Percentiles rank a stretch among this genome's conserved stretches.
These are phyloP conservation scores for Wickerhamomyces rabaulensis DNA, from an alignment of 805 yeast genomes.

Conservation along the genomic window DNA sequence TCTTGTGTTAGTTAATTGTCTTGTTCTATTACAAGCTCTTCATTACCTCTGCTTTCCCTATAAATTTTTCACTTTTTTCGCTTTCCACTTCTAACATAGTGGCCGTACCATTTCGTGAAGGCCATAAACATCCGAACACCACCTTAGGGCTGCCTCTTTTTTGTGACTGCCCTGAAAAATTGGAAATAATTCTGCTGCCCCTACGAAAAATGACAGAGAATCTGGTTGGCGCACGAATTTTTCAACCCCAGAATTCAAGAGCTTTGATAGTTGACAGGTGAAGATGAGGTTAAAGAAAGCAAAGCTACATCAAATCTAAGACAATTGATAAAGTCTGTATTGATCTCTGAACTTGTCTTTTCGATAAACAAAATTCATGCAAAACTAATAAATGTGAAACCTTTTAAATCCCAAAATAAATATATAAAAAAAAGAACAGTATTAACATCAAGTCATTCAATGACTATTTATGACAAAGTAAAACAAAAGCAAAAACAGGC, in stretches of 20 bases:
- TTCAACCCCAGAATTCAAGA: too few relatives aligned
- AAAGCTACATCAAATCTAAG: neutral
- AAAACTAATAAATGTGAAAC: constrained; percentile 12
- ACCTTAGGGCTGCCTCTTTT: neutral
- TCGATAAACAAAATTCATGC: constrained; percentile 37
- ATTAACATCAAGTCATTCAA: constrained; percentile 18
- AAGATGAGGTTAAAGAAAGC: too few relatives aligned
- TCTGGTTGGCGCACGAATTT: too few relatives aligned
- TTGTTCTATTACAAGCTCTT: neutral
- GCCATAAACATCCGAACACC: neutral
- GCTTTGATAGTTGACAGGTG: too few relatives aligned
- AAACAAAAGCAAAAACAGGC: constrained; percentile 9
- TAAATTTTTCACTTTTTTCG: neutral
- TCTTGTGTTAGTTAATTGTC: constrained; percentile 14
- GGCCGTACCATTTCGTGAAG: neutral
- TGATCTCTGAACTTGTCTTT: constrained; percentile 31
- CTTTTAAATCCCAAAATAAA: constrained; percentile 6
- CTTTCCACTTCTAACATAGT: neutral
- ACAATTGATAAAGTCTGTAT: constrained; percentile 1
- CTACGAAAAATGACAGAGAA: too few relatives aligned
- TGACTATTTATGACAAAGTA: constrained; percentile 21
- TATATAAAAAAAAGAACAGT: constrained; percentile 11
- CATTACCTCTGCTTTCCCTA: neutral
- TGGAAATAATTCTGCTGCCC: too few relatives aligned
- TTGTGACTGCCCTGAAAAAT: neutral